Evolutionary conservation across 2,329 filamentous ascomycete species (phyloP).

Genomic region (Claviceps sp.): DNA sequence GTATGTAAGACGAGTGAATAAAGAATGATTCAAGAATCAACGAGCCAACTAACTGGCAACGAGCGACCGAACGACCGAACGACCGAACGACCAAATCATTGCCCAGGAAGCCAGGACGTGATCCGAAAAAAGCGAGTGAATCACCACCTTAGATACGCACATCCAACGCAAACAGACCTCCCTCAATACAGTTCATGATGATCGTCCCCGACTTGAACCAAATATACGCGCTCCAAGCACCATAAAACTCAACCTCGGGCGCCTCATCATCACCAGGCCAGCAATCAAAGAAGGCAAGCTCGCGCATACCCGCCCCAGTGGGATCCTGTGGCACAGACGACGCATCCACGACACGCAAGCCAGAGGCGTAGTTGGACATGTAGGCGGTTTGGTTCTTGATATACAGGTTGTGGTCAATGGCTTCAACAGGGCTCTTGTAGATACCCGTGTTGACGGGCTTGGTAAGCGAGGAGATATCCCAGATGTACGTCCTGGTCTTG

Average conservation of each 20-base stretch:
- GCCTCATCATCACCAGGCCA: slow-evolving; percentile 30
- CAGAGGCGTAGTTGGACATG: slow-evolving; percentile 34
- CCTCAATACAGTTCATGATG: slow-evolving; percentile 33
- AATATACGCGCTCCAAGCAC: slow-evolving; percentile 31
- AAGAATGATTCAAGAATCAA: no score
- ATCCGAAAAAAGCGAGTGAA: no score
- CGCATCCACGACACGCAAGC: slow-evolving; percentile 25
- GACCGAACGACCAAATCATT: neutral
- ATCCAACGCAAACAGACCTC: slow-evolving; percentile 31
- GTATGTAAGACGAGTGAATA: no score
- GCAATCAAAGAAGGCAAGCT: slow-evolving; percentile 33
- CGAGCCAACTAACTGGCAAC: no score
- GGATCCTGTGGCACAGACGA: slow-evolving; percentile 20
- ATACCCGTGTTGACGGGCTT: slow-evolving; percentile 24
- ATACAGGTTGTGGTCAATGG: slow-evolving; percentile 35
- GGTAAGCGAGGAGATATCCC: slow-evolving; percentile 28
- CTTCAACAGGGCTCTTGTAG: slow-evolving; percentile 23
- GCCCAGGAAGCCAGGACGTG: no score
- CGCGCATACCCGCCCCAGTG: slow-evolving; percentile 24
- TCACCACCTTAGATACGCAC: neutral
- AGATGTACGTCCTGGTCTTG: slow-evolving; percentile 31
- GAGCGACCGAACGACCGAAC: no score
- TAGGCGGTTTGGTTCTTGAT: slow-evolving; percentile 26
- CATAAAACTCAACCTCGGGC: slow-evolving; percentile 20
- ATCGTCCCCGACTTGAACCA: slow-evolving; percentile 30